Evolutionary conservation across 2,329 filamentous ascomycete species (phyloP).

Genomic region (Neophaeococcomyces mojaviensis): DNA sequence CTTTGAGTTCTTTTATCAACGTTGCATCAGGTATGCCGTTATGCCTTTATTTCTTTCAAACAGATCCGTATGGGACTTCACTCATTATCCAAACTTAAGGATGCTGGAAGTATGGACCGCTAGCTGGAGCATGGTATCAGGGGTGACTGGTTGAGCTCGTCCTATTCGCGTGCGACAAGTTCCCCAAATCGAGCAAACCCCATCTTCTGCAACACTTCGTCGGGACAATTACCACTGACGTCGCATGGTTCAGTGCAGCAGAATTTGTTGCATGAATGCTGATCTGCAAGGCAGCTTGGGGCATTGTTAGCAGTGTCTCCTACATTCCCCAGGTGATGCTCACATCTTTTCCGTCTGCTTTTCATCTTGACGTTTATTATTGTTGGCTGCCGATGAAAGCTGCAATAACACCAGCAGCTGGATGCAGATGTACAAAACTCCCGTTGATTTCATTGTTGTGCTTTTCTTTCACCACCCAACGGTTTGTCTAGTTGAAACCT

Average conservation of each 20-base stretch:
- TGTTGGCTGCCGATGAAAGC: background rate
- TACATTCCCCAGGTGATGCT: background rate
- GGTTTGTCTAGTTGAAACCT: too few species aligned
- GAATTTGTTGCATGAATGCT: constrained; percentile 7
- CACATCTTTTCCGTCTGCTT: constrained; percentile 4
- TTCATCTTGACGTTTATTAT: constrained; percentile 1
- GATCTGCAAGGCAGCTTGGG: background rate
- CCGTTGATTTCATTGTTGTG: background rate
- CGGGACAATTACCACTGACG: constrained; percentile 2
- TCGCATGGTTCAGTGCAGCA: constrained; percentile 4
- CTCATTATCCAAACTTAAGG: too few species aligned
- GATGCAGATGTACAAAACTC: background rate
- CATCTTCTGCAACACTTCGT: constrained; percentile 3
- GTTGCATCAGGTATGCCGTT: too few species aligned
- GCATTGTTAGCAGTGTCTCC: background rate
- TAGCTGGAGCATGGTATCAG: too few species aligned
- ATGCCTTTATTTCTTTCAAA: too few species aligned
- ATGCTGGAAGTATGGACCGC: too few species aligned
- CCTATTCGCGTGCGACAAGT: constrained; percentile 7
- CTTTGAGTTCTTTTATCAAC: too few species aligned
- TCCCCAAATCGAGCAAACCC: constrained; percentile 1
- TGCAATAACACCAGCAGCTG: background rate
- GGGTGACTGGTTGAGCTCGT: too few species aligned
- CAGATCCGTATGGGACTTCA: too few species aligned
- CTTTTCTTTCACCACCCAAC: background rate